phyloP scores from a whole-genome alignment of 2,329 filamentous ascomycete genomes.

The Aspergillus puulaauensis region DNA sequence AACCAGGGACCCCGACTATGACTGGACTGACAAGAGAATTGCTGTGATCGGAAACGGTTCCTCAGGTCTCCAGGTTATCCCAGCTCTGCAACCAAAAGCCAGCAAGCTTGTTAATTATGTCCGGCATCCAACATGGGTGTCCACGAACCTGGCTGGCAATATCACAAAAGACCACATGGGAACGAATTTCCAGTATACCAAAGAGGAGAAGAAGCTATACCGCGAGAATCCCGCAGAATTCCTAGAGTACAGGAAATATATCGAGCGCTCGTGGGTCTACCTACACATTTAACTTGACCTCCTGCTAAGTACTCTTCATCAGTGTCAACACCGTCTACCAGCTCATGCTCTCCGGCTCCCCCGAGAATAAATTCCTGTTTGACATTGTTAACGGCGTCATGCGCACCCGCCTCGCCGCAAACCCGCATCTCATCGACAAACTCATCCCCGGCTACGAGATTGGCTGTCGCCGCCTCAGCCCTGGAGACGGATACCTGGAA shows the following conservation, averaged over 20 bases:
- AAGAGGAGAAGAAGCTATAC: conserved; percentile 25
- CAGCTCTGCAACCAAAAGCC: conserved; percentile 16
- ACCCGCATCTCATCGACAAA: conserved; percentile 19
- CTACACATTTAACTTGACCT: not conserved
- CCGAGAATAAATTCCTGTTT: conserved; percentile 6
- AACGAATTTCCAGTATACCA: conserved; percentile 22
- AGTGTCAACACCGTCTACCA: conserved; percentile 14
- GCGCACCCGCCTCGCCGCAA: conserved; percentile 18
- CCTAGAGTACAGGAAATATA: conserved; percentile 21
- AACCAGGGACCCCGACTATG: conserved; percentile 28
- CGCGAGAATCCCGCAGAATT: conserved; percentile 15
- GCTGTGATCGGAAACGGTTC: conserved; percentile 38
- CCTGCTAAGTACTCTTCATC: not conserved
- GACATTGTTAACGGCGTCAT: conserved; percentile 12
- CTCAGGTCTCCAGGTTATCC: conserved; percentile 29
- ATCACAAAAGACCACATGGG: conserved; percentile 22
- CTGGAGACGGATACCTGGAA: conserved; percentile 31
- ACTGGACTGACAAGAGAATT: conserved; percentile 25
- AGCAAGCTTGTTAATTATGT: conserved; percentile 28
- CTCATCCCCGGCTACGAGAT: conserved; percentile 25
- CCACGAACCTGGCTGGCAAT: conserved; percentile 19
- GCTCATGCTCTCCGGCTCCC: conserved; percentile 16
- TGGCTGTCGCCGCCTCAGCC: conserved; percentile 29
- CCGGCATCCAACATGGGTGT: conserved; percentile 30
- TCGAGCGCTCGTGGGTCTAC: conserved; percentile 18